Evolutionary conservation across 257 asterid genomes (phyloP).

Genomic region (Mentha longifolia): DNA sequence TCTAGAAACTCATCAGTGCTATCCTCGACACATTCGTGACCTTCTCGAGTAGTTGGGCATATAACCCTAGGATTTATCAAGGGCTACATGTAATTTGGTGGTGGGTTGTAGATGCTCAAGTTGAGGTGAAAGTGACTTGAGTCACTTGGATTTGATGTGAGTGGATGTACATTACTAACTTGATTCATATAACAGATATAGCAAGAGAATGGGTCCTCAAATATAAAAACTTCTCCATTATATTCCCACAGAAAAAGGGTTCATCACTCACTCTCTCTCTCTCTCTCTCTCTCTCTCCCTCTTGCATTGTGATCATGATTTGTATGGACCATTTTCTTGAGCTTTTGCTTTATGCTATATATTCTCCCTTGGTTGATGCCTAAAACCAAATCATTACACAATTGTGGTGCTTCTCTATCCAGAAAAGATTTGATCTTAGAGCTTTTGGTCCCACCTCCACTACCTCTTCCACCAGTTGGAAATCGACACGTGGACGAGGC

Average conservation of each 20-base stretch:
- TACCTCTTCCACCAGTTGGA: constrained; percentile 4
- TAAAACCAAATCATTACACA: constrained; percentile 3
- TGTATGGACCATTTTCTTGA: constrained; percentile 22
- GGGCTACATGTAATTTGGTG: constrained; percentile 27
- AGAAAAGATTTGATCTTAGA: background rate
- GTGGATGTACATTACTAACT: constrained; percentile 41
- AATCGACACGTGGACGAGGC: background rate
- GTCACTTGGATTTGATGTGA: constrained; percentile 29
- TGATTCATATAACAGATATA: constrained; percentile 27
- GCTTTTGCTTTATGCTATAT: background rate
- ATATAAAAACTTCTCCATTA: constrained; percentile 11
- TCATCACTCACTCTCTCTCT: background rate
- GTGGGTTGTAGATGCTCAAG: constrained; percentile 40
- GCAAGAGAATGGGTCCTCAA: constrained; percentile 29
- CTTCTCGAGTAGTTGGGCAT: constrained; percentile 13
- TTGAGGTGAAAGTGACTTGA: constrained; percentile 34
- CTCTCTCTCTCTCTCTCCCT: background rate
- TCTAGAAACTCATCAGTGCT: constrained; percentile 32
- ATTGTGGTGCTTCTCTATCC: constrained; percentile 19
- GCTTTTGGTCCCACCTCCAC: constrained; percentile 24
- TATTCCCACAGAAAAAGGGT: constrained; percentile 12
- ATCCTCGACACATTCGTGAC: constrained; percentile 11
- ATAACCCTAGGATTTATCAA: constrained; percentile 2
- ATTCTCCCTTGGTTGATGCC: constrained; percentile 16
- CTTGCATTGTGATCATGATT: constrained; percentile 14